phyloP scores from a whole-genome alignment of 2,329 filamentous ascomycete genomes.

The Fusarium sp. region DNA sequence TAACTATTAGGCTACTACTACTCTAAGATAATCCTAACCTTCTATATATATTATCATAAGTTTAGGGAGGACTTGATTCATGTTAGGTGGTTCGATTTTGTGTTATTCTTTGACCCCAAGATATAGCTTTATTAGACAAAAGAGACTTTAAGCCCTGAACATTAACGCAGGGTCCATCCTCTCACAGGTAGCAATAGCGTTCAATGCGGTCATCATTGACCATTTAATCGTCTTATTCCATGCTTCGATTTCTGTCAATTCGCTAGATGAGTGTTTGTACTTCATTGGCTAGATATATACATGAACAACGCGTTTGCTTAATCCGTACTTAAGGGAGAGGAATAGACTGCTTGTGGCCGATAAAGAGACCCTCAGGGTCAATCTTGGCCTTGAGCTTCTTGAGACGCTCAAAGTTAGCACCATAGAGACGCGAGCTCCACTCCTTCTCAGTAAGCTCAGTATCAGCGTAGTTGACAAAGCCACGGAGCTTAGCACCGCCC shows the following conservation, averaged over 20 bases:
- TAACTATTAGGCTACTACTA: too few relatives aligned
- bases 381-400: slow-evolving; percentile 36
- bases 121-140: too few relatives aligned
- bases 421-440: slow-evolving; percentile 42
- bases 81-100: too few relatives aligned
- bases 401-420: slow-evolving; percentile 31
- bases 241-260: not conserved
- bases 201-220: too few relatives aligned
- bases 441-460: slow-evolving; percentile 36
- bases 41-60: too few relatives aligned
- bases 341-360: slow-evolving; percentile 37
- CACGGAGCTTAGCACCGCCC: slow-evolving; percentile 34
- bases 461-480: slow-evolving; percentile 44
- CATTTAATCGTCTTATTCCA: not conserved
- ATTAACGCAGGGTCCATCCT: too few relatives aligned
- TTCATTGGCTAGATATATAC: not conserved
- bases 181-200: too few relatives aligned
- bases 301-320: not conserved
- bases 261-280: not conserved
- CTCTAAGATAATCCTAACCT: too few relatives aligned
- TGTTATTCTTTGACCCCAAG: too few relatives aligned
- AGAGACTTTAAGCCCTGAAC: too few relatives aligned
- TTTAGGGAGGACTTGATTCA: too few relatives aligned
- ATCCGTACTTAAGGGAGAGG: slow-evolving; percentile 5
- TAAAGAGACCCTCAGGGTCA: slow-evolving; percentile 39